Percentiles rank a stretch among this genome's conserved stretches.
Evolutionary conservation across 2,329 filamentous ascomycete species (phyloP).

Genomic region (Scolecobasidium constrictum): DNA sequence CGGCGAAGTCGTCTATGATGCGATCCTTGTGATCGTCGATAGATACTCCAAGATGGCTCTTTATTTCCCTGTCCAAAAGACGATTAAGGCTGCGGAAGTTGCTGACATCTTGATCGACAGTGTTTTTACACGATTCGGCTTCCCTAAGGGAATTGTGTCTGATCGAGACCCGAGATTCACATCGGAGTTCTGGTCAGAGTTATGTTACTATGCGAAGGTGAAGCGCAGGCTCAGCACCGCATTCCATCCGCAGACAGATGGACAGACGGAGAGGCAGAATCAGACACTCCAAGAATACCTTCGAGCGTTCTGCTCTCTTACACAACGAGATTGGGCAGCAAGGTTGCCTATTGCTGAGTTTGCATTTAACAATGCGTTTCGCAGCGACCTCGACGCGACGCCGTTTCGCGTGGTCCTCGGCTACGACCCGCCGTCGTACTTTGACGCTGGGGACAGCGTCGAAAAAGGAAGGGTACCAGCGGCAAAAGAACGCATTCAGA

Average conservation of each 20-base stretch:
- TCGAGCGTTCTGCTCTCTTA: slow-evolving; percentile 6
- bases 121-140: slow-evolving; percentile 3
- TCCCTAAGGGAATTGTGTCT: slow-evolving; percentile 10
- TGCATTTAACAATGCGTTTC: slow-evolving; percentile 1
- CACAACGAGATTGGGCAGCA: neutral
- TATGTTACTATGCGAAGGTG: slow-evolving; percentile 9
- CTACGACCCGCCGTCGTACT: neutral
- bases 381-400: neutral
- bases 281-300: slow-evolving; percentile 11
- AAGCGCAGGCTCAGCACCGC: slow-evolving; percentile 9
- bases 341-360: slow-evolving; percentile 5
- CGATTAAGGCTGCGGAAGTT: slow-evolving; percentile 12
- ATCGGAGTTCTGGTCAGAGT: slow-evolving; percentile 8
- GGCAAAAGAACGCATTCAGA: neutral
- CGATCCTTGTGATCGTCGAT: slow-evolving; percentile 16
- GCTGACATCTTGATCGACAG: neutral
- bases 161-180: slow-evolving; percentile 10
- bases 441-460: slow-evolving; percentile 1
- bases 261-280: slow-evolving; percentile 12
- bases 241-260: slow-evolving; percentile 12
- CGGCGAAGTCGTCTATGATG: slow-evolving; percentile 8
- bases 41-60: slow-evolving; percentile 15
- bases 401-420: neutral
- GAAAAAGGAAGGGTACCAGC: neutral
- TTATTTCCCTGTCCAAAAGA: slow-evolving; percentile 10